Base-by-base conservation (phyloP, 2,329 filamentous ascomycete species). In the Ceratocystis papillata region DNA sequence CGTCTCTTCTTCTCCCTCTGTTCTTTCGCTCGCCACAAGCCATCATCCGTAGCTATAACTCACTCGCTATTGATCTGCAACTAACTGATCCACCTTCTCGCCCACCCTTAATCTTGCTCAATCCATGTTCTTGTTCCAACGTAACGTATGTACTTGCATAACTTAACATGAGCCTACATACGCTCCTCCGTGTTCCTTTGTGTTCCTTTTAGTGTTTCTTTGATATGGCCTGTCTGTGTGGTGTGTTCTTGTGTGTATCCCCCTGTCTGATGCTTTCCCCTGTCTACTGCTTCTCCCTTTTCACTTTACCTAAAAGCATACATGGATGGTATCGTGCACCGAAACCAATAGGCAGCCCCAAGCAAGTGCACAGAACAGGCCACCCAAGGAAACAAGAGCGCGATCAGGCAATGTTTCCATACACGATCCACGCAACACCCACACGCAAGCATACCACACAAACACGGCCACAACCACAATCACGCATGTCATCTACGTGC, bases 51-150 rank as follows among this genome's bases (percentile, higher is more conserved):
- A 37, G 2, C 50, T 57, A 57, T 57, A 57, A 57, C 53, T n/a
- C 53, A 33, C 53, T 17, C 28, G 25, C 53, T 57, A 57, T 57
- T 30, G 53, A 57, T 57, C 53, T 57, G 53, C 53, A 50, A 25
- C 8, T 12, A 33, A 33, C 15, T 57, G 53, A 57, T 28, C 53
- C 53, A 57, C 53, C 53, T 30, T 57, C 30, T 28, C 53, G n/a
- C 22, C 50, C 50, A 57, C 20, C 53, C 53, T 57, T 57, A 57
- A 57, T 57, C 53, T 57, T 57, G 22, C 10, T 30, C 1, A 30
- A 57, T n/a, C 53, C 53, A 57, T 30, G 53, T 30, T 20, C 48
- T 8, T 57, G 22, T 57, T 30, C 37, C 37, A 41, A 41, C 37
- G 37, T 41, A 41, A 41, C 53, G 5, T 30, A 15, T 57, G 25